Evolutionary conservation across 352 stramenopile genomes (phyloP).

Genomic region (Globisporangium heterothallicum): DNA sequence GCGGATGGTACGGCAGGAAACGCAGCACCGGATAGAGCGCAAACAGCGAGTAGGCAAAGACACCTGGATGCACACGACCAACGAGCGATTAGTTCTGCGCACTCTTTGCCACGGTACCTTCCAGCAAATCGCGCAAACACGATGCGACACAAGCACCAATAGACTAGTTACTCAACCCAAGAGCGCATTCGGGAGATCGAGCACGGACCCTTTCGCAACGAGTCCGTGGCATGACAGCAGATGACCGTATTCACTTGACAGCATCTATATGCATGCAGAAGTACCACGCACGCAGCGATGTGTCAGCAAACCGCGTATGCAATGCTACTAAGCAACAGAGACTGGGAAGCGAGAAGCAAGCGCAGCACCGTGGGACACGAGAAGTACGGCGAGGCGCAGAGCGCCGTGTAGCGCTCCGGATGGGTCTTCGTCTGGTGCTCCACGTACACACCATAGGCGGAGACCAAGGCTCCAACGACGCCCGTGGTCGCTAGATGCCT

Average conservation of each 20-base stretch:
- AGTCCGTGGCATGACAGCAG: constrained; percentile 36
- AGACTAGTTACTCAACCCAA: no score
- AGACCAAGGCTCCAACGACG: constrained; percentile 18
- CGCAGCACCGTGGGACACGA: constrained; percentile 44
- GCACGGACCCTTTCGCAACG: constrained; percentile 28
- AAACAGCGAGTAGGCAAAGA: constrained; percentile 41
- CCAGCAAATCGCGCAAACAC: no score
- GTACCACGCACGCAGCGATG: not conserved
- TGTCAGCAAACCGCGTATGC: not conserved
- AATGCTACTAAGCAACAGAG: no score
- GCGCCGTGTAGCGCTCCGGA: constrained; percentile 30
- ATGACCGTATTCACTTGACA: constrained; percentile 52
- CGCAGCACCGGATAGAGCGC: constrained; percentile 37
- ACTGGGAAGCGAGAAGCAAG: not conserved
- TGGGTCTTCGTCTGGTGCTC: constrained; percentile 39
- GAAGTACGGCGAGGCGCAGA: constrained; percentile 53
- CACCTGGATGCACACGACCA: constrained; percentile 12
- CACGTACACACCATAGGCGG: constrained; percentile 39
- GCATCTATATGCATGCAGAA: constrained; percentile 19
- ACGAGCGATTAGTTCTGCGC: no score
- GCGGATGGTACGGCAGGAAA: constrained; percentile 27
- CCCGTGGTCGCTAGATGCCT: constrained; percentile 20
- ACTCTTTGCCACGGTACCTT: no score
- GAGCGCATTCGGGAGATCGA: constrained; percentile 46
- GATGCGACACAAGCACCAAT: no score